Evolutionary conservation across 148 eudicot species (phyloP), one percentile per base, ranked within the genome.

Genomic region (Camellia japonica): DNA sequence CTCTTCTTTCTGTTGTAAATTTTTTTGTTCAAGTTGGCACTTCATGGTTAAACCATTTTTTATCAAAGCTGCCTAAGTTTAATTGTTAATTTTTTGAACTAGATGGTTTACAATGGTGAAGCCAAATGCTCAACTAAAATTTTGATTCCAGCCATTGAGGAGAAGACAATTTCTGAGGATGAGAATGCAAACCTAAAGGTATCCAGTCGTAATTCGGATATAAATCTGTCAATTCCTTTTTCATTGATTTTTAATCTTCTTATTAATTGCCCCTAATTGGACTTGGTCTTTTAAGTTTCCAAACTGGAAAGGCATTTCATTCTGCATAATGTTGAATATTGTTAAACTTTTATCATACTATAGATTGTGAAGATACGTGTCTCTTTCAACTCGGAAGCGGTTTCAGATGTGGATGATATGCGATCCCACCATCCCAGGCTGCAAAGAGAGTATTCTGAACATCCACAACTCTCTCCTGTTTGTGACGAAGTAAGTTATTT

Each of bases 71-170:
- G 14, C 41, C 58, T 23, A 58, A 46, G 5, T 43, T 78, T 20
- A 62, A 69, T 71, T 61, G 7, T 60, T 62, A 42, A 66, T 80
- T 63, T 82, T 13, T 43, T 80, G 76, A 6, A 58, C 44, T 83
- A 95, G 98, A 95, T 91, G 98, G 98, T 93, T 66, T 89, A 82
- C 68, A 85, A 90, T 81, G 97, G 96, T 49, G 98, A 93, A 78
- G 96, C 94, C 73, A 93, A 87, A 87, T 93, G 93, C 79, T 73
- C 87, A 4, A 79, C 78, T 61, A 91, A 87, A 81, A 74, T 69
- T 64, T 58, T 80, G 41, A 85, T 86, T 77, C 89, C 89, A 73
- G 63, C 85, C 43, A 84, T 87, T 60, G 90, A 89, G 43, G 97
- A 90, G 86, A 95, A 91, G 81, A 80, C 85, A 41, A 84, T 87